Conservation (phyloP, 345 rosid species). For the Theobroma cacao region DNA sequence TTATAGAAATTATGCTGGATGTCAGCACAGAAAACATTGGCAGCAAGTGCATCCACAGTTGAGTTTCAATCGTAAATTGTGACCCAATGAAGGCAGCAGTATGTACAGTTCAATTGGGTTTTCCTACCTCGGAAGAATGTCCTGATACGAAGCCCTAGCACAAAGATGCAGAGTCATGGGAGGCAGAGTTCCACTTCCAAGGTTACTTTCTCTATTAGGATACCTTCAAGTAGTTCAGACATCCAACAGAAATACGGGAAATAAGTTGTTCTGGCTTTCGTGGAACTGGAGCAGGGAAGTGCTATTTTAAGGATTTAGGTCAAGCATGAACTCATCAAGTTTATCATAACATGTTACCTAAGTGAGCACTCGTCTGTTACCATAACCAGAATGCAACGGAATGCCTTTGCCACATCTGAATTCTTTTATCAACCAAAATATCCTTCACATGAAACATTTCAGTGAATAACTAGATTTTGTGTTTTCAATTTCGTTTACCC, state of each 20-base stretch:
- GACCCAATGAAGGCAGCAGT: too few species aligned
- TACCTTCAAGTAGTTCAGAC: neutral
- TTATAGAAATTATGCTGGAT: neutral
- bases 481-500: neutral
- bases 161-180: too few species aligned
- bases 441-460: neutral
- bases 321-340: neutral
- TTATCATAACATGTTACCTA: neutral
- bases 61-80: neutral
- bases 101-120: too few species aligned
- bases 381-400: neutral
- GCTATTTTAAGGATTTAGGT: neutral
- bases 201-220: too few species aligned
- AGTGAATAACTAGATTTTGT: neutral
- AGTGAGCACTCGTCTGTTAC: neutral
- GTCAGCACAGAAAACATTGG: too few species aligned
- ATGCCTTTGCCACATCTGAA: neutral
- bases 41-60: neutral
- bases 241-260: neutral
- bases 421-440: neutral
- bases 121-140: neutral
- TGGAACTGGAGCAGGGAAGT: neutral
- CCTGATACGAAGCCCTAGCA: neutral
- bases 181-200: neutral
- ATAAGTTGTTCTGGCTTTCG: neutral